A percentile compares a stretch with the other conserved stretches of the same genome.
phyloP scores from a whole-genome alignment of 2,329 filamentous ascomycete genomes.

The Hymenoscyphus salicellus region DNA sequence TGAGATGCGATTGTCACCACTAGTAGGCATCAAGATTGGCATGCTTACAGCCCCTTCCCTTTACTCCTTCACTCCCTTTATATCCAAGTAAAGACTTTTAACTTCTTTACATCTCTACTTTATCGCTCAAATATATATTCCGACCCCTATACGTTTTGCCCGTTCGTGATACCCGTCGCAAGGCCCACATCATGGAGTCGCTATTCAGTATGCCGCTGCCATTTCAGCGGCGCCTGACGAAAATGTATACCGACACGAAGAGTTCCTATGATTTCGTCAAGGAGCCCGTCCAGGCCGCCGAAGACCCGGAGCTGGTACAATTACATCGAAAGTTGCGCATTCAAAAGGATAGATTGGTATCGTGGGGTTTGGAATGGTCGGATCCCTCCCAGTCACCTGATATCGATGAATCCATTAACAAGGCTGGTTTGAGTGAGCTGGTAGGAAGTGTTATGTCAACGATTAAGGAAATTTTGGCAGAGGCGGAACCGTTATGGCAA shows the following conservation, averaged over 20 bases:
- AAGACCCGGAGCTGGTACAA: slow-evolving; percentile 67
- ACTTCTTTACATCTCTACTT: background rate
- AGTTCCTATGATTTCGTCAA: slow-evolving; percentile 72
- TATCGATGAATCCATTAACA: slow-evolving; percentile 68
- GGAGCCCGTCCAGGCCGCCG: slow-evolving; percentile 58
- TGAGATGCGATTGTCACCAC: slow-evolving; percentile 6
- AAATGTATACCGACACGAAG: slow-evolving; percentile 79
- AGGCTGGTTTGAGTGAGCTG: slow-evolving; percentile 71
- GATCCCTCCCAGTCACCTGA: slow-evolving; percentile 65
- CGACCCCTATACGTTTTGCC: slow-evolving; percentile 6
- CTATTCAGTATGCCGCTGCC: slow-evolving; percentile 36
- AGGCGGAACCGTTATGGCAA: slow-evolving; percentile 70
- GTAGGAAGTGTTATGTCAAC: slow-evolving; percentile 76
- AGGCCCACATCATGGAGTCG: slow-evolving; percentile 28
- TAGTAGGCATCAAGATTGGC: slow-evolving; percentile 10
- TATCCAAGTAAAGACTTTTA: background rate
- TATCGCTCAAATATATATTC: background rate
- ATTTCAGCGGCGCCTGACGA: slow-evolving; percentile 62
- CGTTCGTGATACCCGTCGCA: background rate
- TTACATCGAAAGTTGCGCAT: slow-evolving; percentile 75
- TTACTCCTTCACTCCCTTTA: background rate
- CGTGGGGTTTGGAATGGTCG: slow-evolving; percentile 79
- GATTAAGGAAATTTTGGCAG: slow-evolving; percentile 75
- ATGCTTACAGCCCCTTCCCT: background rate
- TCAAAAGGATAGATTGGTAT: slow-evolving; percentile 68